phyloP scores from a whole-genome alignment of 2,329 filamentous ascomycete genomes.

The Phialophora chinensis region DNA sequence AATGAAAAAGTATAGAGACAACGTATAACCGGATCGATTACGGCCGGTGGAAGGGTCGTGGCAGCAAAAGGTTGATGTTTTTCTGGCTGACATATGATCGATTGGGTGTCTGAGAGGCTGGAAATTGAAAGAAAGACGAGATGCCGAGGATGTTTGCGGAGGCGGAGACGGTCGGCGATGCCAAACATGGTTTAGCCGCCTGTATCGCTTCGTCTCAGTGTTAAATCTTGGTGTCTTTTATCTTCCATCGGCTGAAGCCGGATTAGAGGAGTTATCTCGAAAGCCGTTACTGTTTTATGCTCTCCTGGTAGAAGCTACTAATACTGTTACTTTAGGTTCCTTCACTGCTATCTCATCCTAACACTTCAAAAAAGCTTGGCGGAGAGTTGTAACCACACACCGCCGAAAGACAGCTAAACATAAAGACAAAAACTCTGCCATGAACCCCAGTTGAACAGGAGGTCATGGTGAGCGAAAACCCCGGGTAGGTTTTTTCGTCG shows the following conservation, averaged over 20 bases:
- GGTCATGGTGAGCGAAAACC: constrained; percentile 9
- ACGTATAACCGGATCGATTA: constrained; percentile 5
- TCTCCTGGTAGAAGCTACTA: neutral
- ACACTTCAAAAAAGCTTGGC: neutral
- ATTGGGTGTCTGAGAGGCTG: constrained; percentile 3
- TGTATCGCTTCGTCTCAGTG: neutral
- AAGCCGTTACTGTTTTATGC: neutral
- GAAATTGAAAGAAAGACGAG: constrained; percentile 12
- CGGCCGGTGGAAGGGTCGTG: constrained; percentile 9
- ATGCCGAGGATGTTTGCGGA: constrained; percentile 22
- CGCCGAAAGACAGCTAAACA: neutral
- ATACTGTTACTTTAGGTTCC: neutral
- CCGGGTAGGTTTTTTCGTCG: neutral
- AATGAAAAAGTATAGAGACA: neutral
- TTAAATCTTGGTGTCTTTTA: neutral
- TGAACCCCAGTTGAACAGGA: neutral
- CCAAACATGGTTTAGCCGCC: neutral
- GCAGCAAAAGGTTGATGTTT: neutral
- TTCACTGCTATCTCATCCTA: neutral
- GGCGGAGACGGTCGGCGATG: neutral
- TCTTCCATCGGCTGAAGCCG: neutral
- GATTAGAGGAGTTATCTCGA: neutral
- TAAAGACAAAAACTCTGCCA: constrained; percentile 5
- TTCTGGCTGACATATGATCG: constrained; percentile 23
- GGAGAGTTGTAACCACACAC: neutral